Conservation (phyloP, 2,329 filamentous ascomycete genomes). For the Biscogniauxia mediterranea region DNA sequence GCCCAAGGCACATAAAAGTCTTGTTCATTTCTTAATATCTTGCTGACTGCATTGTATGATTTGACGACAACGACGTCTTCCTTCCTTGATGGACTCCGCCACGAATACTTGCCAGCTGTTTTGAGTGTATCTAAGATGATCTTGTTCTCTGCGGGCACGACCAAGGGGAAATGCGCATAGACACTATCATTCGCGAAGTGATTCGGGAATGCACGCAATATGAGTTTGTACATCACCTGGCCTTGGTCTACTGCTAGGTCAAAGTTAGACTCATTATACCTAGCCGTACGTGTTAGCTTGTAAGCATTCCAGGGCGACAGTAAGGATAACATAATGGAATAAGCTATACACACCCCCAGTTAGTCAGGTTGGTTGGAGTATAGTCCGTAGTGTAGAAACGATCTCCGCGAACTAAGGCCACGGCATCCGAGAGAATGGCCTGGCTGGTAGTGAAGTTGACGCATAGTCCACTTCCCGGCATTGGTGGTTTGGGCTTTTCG, state of each 20-base stretch:
- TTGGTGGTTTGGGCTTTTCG: conserved; percentile 53
- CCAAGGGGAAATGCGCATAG: conserved; percentile 58
- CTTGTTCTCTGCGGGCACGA: conserved; percentile 48
- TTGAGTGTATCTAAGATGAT: conserved; percentile 57
- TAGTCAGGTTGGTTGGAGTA: conserved; percentile 60
- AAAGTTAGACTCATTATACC: conserved; percentile 48
- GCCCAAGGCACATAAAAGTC: conserved; percentile 61
- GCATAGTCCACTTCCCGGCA: conserved; percentile 49
- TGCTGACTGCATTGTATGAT: conserved; percentile 52
- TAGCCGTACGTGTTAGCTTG: neutral
- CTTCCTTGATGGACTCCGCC: conserved; percentile 48
- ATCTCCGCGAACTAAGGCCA: conserved; percentile 61
- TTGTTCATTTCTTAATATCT: conserved; percentile 50
- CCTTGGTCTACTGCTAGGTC: conserved; percentile 61
- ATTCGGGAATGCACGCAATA: conserved; percentile 61
- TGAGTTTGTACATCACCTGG: conserved; percentile 65
- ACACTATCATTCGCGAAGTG: conserved; percentile 62
- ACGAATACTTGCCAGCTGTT: conserved; percentile 57
- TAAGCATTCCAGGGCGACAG: neutral
- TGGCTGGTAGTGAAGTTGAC: conserved; percentile 46
- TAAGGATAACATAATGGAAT: conserved; percentile 15
- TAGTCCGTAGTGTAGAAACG: conserved; percentile 64
- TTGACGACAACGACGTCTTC: conserved; percentile 47
- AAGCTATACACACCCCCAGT: conserved; percentile 54
- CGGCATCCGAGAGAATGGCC: conserved; percentile 61